phyloP scores from a whole-genome alignment of 1,284 basidiomycete species.

The Malassezia japonica region DNA sequence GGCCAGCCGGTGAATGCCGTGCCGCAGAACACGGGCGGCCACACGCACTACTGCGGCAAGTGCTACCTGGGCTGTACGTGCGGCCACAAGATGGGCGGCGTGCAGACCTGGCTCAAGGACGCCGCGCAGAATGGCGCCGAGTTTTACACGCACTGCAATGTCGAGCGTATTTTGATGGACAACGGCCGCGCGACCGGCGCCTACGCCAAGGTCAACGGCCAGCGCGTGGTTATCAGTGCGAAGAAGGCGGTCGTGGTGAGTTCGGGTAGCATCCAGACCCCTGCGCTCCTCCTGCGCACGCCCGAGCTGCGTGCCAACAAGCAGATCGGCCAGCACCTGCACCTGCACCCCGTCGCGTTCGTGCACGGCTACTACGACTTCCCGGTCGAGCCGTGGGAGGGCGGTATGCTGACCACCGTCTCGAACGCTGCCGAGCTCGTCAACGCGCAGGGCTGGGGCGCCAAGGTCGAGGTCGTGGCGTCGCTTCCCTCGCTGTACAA shows the following conservation, averaged over 20 bases:
- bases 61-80: slow-evolving; percentile 49
- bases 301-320: slow-evolving; percentile 50
- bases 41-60: slow-evolving; percentile 50
- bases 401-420: slow-evolving; percentile 51
- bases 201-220: slow-evolving; percentile 32
- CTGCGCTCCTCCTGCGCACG: slow-evolving; percentile 50
- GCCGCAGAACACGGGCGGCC: slow-evolving; percentile 50
- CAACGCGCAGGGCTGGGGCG: slow-evolving; percentile 46
- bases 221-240: slow-evolving; percentile 42
- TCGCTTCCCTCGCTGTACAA: slow-evolving; percentile 49
- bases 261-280: slow-evolving; percentile 50
- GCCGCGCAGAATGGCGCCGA: slow-evolving; percentile 47
- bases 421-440: slow-evolving; percentile 40
- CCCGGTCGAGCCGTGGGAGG: slow-evolving; percentile 51
- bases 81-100: slow-evolving; percentile 49
- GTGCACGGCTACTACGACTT: slow-evolving; percentile 51
- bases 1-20: slow-evolving; percentile 45
- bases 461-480: slow-evolving; percentile 52
- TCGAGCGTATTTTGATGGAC: slow-evolving; percentile 50
- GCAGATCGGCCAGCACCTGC: slow-evolving; percentile 51
- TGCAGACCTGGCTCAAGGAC: slow-evolving; percentile 48
- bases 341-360: slow-evolving; percentile 51
- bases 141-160: slow-evolving; percentile 45
- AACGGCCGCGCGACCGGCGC: slow-evolving; percentile 35
- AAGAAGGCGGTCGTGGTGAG: slow-evolving; percentile 49